These are phyloP conservation scores for Malus hybrid DNA, from an alignment of 331 rosid genomes.

Conservation along the genomic window DNA sequence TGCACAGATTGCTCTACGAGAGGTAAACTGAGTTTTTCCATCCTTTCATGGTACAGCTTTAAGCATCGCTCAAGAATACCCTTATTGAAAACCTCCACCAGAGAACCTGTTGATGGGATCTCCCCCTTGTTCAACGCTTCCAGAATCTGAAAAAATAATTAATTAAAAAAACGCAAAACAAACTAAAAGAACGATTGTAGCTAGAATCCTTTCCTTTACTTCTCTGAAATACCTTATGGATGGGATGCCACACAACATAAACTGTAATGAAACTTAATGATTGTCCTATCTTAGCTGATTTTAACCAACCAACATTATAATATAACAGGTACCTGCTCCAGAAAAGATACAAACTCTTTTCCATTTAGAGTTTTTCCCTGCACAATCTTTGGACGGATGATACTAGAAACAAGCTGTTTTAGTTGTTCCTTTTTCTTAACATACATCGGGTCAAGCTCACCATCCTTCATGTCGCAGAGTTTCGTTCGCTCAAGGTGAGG, in stretches of 20 bases:
- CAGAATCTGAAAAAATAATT: constrained; percentile 54
- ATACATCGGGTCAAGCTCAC: constrained; percentile 71
- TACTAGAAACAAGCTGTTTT: constrained; percentile 72
- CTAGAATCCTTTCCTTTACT: not conserved
- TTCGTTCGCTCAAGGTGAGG: constrained; percentile 94
- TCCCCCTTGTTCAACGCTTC: constrained; percentile 99
- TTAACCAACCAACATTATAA: not conserved
- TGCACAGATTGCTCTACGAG: constrained; percentile 47
- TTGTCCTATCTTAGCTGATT: not conserved
- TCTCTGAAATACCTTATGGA: not conserved
- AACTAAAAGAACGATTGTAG: constrained; percentile 7
- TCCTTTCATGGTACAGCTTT: constrained; percentile 56
- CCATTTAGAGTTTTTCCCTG: constrained; percentile 74
- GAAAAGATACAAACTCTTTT: constrained; percentile 76
- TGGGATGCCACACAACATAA: not conserved
- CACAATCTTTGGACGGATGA: constrained; percentile 85
- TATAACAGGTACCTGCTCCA: constrained; percentile 64
- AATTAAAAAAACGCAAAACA: constrained; percentile 8
- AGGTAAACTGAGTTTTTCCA: constrained; percentile 57
- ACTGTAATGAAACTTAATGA: not conserved
- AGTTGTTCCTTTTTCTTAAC: constrained; percentile 70
- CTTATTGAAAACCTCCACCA: constrained; percentile 92
- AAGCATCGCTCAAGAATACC: constrained; percentile 88
- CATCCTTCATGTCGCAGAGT: constrained; percentile 93
- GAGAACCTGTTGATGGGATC: constrained; percentile 97